A percentile compares a stretch with the other conserved stretches of the same genome.
These are phyloP conservation scores for Kuraishia cidri DNA, from an alignment of 805 yeast species.

Conservation along the genomic window DNA sequence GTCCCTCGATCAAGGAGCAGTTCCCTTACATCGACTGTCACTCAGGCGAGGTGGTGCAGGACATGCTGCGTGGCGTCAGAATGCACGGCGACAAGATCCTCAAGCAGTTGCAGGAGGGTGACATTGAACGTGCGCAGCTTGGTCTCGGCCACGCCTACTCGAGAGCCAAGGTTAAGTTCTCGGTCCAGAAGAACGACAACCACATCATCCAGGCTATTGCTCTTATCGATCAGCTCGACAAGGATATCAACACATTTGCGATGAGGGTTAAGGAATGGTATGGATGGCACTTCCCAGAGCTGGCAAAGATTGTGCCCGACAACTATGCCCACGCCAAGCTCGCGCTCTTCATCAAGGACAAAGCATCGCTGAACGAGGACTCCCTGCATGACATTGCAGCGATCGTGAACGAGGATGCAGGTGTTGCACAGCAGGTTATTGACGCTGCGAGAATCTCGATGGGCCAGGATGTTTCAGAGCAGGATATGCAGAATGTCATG, in stretches of 20 bases:
- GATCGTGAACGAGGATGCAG: constrained; percentile 85
- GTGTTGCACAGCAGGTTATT: constrained; percentile 80
- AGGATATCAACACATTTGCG: constrained; percentile 94
- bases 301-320: constrained; percentile 85
- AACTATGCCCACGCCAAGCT: constrained; percentile 81
- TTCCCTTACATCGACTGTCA: constrained; percentile 87
- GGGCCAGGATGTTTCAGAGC: constrained; percentile 97
- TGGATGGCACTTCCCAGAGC: constrained; percentile 98
- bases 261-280: constrained; percentile 98
- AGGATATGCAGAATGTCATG: constrained; percentile 86
- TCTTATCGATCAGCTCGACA: constrained; percentile 91
- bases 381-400: constrained; percentile 88
- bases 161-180: constrained; percentile 97
- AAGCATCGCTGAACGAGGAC: constrained; percentile 72
- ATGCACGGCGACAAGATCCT: constrained; percentile 81
- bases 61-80: constrained; percentile 91
- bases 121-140: constrained; percentile 94
- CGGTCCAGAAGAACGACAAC: constrained; percentile 97
- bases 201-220: constrained; percentile 99
- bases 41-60: constrained; percentile 89
- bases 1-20: constrained; percentile 90
- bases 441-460: constrained; percentile 95
- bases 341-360: constrained; percentile 78
- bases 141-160: constrained; percentile 99
- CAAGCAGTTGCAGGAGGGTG: constrained; percentile 90